Conservation (phyloP, 441 rosid species). For the Eutrema salsugineum region DNA sequence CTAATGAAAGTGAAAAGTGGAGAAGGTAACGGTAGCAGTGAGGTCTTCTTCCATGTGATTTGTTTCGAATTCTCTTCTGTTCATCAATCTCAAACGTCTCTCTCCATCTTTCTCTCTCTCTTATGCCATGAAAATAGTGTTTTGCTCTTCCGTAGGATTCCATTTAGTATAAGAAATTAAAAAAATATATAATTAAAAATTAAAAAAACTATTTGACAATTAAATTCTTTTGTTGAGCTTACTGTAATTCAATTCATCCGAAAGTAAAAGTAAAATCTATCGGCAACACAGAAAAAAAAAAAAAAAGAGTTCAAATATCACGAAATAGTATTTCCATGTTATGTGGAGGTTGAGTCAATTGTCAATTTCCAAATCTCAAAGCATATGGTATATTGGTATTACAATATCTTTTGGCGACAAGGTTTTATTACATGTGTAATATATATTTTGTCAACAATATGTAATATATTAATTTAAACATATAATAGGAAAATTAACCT, state of each 20-base stretch:
- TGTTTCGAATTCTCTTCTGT: conserved; percentile 22
- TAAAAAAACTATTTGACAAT: background rate
- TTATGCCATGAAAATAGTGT: conserved; percentile 35
- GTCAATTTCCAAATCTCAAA: background rate
- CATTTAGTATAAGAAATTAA: conserved; percentile 7
- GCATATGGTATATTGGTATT: no score
- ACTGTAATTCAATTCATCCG: background rate
- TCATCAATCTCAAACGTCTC: conserved; percentile 37
- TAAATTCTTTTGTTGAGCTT: background rate
- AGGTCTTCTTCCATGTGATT: conserved; percentile 52
- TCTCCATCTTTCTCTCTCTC: background rate
- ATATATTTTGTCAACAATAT: no score
- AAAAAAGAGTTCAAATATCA: background rate
- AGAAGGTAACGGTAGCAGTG: conserved; percentile 51
- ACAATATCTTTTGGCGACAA: background rate
- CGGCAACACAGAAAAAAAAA: background rate
- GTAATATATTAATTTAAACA: no score
- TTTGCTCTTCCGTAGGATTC: conserved; percentile 24
- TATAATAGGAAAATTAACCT: no score
- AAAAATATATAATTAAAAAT: no score
- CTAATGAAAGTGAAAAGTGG: conserved; percentile 27
- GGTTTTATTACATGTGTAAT: no score
- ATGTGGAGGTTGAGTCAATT: background rate
- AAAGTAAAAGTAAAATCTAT: background rate
- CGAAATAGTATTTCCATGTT: background rate